These are phyloP conservation scores for Gaeumannomyces tritici DNA, from an alignment of 2,329 filamentous ascomycete genomes.

Conservation along the genomic window DNA sequence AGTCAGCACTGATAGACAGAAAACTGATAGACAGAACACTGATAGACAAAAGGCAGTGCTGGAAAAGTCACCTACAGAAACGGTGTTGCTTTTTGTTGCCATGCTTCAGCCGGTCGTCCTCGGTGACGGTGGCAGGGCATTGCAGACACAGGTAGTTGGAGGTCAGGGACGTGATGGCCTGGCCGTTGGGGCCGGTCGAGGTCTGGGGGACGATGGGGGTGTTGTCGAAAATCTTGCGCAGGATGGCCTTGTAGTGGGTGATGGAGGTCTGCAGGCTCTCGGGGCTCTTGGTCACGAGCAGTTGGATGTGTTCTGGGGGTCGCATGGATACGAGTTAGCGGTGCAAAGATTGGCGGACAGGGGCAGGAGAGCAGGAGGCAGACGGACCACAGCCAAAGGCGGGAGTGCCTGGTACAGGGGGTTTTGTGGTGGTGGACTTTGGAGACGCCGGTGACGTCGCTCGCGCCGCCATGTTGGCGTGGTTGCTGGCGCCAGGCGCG, in stretches of 20 bases:
- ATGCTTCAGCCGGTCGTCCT: constrained; percentile 57
- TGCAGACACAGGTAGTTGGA: constrained; percentile 65
- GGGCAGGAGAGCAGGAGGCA: not conserved
- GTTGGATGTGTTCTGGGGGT: constrained; percentile 59
- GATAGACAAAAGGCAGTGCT: too few species aligned
- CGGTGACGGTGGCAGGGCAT: constrained; percentile 59
- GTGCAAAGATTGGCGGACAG: not conserved
- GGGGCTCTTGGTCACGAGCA: constrained; percentile 50
- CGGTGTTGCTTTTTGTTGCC: constrained; percentile 60
- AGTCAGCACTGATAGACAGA: constrained; percentile 14
- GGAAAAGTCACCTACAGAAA: constrained; percentile 58
- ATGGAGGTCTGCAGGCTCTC: constrained; percentile 60
- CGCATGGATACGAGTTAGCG: constrained; percentile 16
- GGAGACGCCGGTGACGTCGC: constrained; percentile 42
- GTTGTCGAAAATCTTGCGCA: constrained; percentile 61
- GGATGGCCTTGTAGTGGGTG: constrained; percentile 61
- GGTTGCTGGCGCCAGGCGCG: not conserved
- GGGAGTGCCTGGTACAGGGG: constrained; percentile 46
- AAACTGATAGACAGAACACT: too few species aligned
- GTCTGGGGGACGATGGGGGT: constrained; percentile 57
- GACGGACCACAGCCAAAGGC: constrained; percentile 55
- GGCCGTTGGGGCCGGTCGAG: constrained; percentile 46
- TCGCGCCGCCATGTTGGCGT: constrained; percentile 30
- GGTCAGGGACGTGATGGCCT: constrained; percentile 50
- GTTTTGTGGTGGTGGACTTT: constrained; percentile 51